phyloP scores from a whole-genome alignment of 2,329 filamentous ascomycete genomes.

The Geosmithia putterillii region DNA sequence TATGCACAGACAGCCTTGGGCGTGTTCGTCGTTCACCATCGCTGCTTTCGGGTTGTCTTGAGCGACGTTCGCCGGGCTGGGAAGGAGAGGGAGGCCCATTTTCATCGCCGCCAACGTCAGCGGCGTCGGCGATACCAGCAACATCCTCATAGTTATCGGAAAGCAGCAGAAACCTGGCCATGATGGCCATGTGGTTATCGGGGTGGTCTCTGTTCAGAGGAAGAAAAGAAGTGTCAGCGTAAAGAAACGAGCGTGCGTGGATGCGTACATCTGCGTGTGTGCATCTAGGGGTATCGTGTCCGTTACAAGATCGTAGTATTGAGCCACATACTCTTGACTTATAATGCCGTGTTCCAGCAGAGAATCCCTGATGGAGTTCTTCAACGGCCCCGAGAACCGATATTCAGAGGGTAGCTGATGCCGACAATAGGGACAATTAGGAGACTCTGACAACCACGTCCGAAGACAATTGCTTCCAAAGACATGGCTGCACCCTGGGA shows the following conservation, averaged over 20 bases:
- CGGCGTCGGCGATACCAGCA: no score
- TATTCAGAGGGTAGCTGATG: conserved; percentile 34
- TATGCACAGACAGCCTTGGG: background rate
- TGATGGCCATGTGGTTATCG: background rate
- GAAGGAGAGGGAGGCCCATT: no score
- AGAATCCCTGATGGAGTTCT: background rate
- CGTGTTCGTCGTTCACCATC: background rate
- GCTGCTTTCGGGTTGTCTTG: background rate
- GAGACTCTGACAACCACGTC: conserved; percentile 51
- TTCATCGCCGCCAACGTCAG: background rate
- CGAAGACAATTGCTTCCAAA: conserved; percentile 54
- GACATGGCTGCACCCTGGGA: conserved; percentile 51
- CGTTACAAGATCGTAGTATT: background rate
- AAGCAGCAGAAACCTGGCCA: background rate
- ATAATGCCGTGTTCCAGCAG: background rate
- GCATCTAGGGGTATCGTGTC: no score
- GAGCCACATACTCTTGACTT: background rate
- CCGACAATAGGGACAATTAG: conserved; percentile 53
- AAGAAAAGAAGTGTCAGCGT: background rate
- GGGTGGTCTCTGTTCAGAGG: background rate
- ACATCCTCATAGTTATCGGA: background rate
- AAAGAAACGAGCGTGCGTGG: no score
- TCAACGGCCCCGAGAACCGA: background rate
- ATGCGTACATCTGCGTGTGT: no score
- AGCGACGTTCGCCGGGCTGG: no score